Base-by-base conservation (phyloP, 768 basidiomycete species). In the Mycena sanguinolenta region DNA sequence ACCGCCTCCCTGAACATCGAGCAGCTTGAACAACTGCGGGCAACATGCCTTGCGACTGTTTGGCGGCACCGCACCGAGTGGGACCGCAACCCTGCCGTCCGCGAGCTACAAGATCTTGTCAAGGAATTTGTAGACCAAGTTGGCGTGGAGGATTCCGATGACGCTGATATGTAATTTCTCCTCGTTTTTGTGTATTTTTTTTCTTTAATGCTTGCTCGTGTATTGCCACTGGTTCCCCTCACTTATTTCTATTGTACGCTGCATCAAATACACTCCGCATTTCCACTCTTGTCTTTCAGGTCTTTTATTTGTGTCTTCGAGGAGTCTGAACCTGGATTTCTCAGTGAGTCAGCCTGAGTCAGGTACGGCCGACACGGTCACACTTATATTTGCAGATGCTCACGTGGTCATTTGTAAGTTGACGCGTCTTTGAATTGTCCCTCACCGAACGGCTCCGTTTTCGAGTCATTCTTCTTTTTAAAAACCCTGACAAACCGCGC, bases 1-100 rank as follows among this genome's bases (percentile, higher is more conserved):
- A 98, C 97, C 1, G 77, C 69, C 8, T 77, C 76, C 0, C 82
- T 98, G 50, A 94, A 85, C 28, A 86, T 98, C 58, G 98, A 99
- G 77, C 91, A 97, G 77, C 87, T 99, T 8, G 98, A 99, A 78
- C 96, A 99, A 79, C 85, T 99, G 8, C 89, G 98, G 7, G 97
- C 98, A 10, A 90, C 88, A 3, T 92, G 91, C 74, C 87, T 96
- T 28, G 89, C 90, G 49, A 84, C 84, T 58, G 86, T 98, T n/a
- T 99, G 97, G 97, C 84, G 89, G 32, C 90, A 89, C 71, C 82
- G 96, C 39, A 82, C 84, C 16, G 92, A 93, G 38, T 99, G 98
- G 98, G 88, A 98, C 76, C 86, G 97, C 54, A 87, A 89, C 74
- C 80, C 76, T 8, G 82, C 97, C 59, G 77, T 97, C 2, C 77